A percentile compares a stretch with the other conserved stretches of the same genome.
phyloP scores from a whole-genome alignment of 768 basidiomycete genomes.

The Fistulinella prunicolor region DNA sequence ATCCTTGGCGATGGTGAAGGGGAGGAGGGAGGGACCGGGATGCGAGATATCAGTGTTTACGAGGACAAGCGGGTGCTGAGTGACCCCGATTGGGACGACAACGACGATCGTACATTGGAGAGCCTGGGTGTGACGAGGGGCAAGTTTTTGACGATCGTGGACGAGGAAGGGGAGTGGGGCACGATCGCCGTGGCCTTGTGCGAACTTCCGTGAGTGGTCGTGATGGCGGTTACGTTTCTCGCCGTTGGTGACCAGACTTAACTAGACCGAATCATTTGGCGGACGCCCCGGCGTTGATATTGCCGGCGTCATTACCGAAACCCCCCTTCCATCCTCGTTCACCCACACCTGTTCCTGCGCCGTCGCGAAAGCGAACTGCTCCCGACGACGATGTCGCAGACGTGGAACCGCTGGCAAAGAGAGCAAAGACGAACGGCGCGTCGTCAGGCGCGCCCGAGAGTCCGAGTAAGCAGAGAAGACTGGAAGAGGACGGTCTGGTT shows the following conservation, averaged over 20 bases:
- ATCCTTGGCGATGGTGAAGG: conserved; percentile 54
- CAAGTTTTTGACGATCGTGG: conserved; percentile 84
- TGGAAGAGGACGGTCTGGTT: conserved; percentile 76
- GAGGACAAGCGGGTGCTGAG: conserved; percentile 84
- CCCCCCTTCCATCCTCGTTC: conserved; percentile 47
- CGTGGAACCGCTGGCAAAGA: conserved; percentile 58
- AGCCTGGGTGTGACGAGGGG: conserved; percentile 78
- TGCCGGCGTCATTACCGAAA: conserved; percentile 62
- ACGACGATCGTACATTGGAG: conserved; percentile 73
- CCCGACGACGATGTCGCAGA: conserved; percentile 57
- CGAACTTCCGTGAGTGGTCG: conserved; percentile 60
- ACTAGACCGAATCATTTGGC: conserved; percentile 53
- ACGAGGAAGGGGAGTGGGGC: conserved; percentile 77
- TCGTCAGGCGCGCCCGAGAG: conserved; percentile 33
- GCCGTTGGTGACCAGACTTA: not conserved
- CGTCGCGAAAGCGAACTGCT: conserved; percentile 54
- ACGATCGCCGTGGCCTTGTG: conserved; percentile 72
- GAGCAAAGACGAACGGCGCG: conserved; percentile 37
- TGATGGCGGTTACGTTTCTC: not conserved
- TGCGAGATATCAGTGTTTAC: conserved; percentile 73
- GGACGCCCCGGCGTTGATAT: conserved; percentile 52
- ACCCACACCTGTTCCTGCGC: conserved; percentile 38
- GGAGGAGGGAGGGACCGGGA: conserved; percentile 33
- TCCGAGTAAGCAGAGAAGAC: conserved; percentile 59
- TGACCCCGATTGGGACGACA: conserved; percentile 95